Evolutionary conservation across 1,139 yeast genomes (phyloP).

Genomic region (Blastobotrys niveus): DNA sequence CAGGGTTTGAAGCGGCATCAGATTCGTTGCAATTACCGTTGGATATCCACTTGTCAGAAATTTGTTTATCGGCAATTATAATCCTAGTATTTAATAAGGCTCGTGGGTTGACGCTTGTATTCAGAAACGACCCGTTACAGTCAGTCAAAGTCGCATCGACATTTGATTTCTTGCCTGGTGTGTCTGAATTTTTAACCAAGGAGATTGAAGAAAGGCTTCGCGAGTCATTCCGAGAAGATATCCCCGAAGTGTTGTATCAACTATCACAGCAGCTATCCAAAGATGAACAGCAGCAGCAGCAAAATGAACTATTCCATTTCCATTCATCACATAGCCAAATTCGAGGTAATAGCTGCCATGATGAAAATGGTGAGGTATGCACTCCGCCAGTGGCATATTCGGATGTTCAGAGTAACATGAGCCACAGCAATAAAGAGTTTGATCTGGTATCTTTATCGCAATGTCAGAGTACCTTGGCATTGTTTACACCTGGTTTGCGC

Average conservation of each 20-base stretch:
- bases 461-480: slow-evolving; percentile 5
- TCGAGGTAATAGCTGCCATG: not conserved
- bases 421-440: not conserved
- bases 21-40: slow-evolving; percentile 63
- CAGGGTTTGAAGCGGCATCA: slow-evolving; percentile 45
- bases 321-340: slow-evolving; percentile 7
- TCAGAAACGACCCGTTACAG: slow-evolving; percentile 70
- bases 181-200: slow-evolving; percentile 59
- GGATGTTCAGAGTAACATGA: slow-evolving; percentile 5
- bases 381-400: slow-evolving; percentile 6
- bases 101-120: slow-evolving; percentile 66
- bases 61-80: slow-evolving; percentile 60
- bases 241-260: slow-evolving; percentile 70
- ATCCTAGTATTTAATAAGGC: slow-evolving; percentile 63
- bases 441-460: not conserved
- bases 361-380: too few relatives aligned
- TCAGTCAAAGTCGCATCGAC: slow-evolving; percentile 68
- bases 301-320: slow-evolving; percentile 6
- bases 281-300: not conserved
- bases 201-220: slow-evolving; percentile 67
- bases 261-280: slow-evolving; percentile 29
- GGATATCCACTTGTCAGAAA: slow-evolving; percentile 56
- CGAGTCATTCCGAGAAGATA: slow-evolving; percentile 67
- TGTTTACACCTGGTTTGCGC: slow-evolving; percentile 3
- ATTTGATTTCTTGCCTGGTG: slow-evolving; percentile 68